Base-by-base conservation (phyloP, 2,329 filamentous ascomycete genomes). In the Daldinia sp. region DNA sequence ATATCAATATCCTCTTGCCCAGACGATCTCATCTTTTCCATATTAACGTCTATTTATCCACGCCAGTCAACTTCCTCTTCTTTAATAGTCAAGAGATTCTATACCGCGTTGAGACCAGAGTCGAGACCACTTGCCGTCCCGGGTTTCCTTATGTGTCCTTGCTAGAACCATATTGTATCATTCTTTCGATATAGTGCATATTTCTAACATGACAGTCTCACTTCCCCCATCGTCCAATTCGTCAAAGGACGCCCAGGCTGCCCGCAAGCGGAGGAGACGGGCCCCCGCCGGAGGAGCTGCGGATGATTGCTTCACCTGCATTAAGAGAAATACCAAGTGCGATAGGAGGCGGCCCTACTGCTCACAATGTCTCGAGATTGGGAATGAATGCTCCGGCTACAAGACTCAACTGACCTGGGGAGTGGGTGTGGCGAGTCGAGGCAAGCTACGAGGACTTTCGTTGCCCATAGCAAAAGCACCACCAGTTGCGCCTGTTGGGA, bases 331-430 rank as follows among this genome's bases (percentile, higher is more conserved):
- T 72, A 84, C 90, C 67, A 91, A 92, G 78, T 99, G 94, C 81
- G 94, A 98, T 79, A 89, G 94, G 71, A 88, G 93, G 75, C 87
- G 94, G 72, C 94, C 94, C 7, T 98, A 97, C 79, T 98, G 95
- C 80, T 93, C 93, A 43, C 94, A 93, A 79, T 99, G 94, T 77
- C 86, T 98, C 66, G 92, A 97, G 71, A 85, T 93, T 68, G 94
- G 93, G 68, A 93, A 93, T 76, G 93, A 96, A 75, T 98, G 94
- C 80, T 93, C 92, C 25, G 94, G 94, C 62, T 98, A 98, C 83
- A 96, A 96, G 81, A 98, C 94, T 13, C 94, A 94, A 71, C 84
- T 98, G 78, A 98, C 94, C 47, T 98, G 94, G 94, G 93, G 93
- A 39, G 92, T 97, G 48, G 94, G 94, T 52, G 94, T 98, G 61